Evolutionary conservation across 2,329 filamentous ascomycete species (phyloP).

Genomic region (Fusarium sp.): DNA sequence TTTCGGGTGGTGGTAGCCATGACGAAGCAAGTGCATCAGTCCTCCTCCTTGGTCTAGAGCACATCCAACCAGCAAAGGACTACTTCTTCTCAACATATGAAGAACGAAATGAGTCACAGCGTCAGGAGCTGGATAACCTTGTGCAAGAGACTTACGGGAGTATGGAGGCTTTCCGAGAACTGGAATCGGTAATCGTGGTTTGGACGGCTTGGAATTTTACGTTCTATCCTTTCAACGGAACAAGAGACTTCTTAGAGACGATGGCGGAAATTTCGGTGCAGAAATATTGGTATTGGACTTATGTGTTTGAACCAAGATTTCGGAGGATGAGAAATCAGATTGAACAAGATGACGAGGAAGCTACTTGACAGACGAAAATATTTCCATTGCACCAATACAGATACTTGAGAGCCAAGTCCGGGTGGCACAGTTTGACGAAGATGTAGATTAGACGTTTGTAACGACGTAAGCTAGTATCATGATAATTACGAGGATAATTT

Average conservation of each 20-base stretch:
- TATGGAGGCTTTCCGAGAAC: not conserved
- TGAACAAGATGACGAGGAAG: not conserved
- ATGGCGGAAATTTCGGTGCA: slow-evolving; percentile 1
- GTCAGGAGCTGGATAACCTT: slow-evolving; percentile 1
- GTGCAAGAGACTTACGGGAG: slow-evolving; percentile 9
- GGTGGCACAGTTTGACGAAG: not conserved
- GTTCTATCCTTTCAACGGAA: not conserved
- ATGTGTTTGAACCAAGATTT: slow-evolving; percentile 12
- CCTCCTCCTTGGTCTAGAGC: not conserved
- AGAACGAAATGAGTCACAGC: not conserved
- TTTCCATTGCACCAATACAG: not conserved
- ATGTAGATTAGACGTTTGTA: not conserved
- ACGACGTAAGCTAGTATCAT: not conserved
- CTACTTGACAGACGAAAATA: not conserved
- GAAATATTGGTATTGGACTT: not conserved
- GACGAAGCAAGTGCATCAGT: not conserved
- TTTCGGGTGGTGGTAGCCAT: not conserved
- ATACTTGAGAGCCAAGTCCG: not conserved
- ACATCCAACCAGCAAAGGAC: slow-evolving; percentile 2
- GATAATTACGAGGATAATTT: not conserved
- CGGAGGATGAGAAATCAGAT: not conserved
- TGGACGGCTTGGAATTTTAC: slow-evolving; percentile 13
- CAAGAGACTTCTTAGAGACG: slow-evolving; percentile 1
- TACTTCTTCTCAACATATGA: slow-evolving; percentile 7
- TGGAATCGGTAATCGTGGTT: not conserved